Conservation (phyloP, 495 filamentous ascomycete genomes). For the Tuber magnatum region DNA sequence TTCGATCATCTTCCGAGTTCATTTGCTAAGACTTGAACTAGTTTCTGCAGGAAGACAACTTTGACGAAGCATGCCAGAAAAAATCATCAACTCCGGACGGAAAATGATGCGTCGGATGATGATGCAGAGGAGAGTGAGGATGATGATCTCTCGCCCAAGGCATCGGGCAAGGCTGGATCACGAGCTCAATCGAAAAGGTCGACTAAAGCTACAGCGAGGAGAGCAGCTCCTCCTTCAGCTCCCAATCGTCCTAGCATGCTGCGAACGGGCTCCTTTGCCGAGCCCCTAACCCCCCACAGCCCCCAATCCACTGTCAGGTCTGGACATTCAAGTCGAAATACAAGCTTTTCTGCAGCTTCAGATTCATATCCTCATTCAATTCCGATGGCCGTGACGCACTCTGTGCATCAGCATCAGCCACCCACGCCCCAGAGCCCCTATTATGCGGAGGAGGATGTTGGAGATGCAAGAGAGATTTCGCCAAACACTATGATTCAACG, state of each 20-base stretch:
- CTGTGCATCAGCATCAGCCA: conserved; percentile 37
- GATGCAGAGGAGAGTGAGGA: conserved; percentile 54
- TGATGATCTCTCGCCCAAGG: conserved; percentile 49
- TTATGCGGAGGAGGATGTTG: conserved; percentile 36
- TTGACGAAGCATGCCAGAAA: conserved; percentile 74
- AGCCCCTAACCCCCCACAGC: conserved; percentile 39
- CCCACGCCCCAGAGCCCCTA: conserved; percentile 41
- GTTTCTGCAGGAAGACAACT: conserved; percentile 82
- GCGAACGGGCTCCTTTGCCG: conserved; percentile 32
- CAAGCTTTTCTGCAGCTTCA: conserved; percentile 36
- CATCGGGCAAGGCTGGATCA: conserved; percentile 42
- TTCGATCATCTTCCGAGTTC: conserved; percentile 31
- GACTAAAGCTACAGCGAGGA: conserved; percentile 21
- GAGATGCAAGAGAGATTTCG: conserved; percentile 33
- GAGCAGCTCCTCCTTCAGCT: conserved; percentile 24
- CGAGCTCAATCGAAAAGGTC: conserved; percentile 30
- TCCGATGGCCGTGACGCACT: conserved; percentile 26
- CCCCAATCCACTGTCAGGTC: conserved; percentile 33
- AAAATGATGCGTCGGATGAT: conserved; percentile 49
- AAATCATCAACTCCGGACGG: conserved; percentile 54
- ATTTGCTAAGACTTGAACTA: conserved; percentile 42
- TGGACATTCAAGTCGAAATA: conserved; percentile 33
- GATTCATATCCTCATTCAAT: conserved; percentile 35
- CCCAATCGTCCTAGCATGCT: conserved; percentile 26
- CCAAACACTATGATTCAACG: conserved; percentile 46